phyloP scores from a whole-genome alignment of 2,329 filamentous ascomycete genomes.

The Diaporthe sp. region DNA sequence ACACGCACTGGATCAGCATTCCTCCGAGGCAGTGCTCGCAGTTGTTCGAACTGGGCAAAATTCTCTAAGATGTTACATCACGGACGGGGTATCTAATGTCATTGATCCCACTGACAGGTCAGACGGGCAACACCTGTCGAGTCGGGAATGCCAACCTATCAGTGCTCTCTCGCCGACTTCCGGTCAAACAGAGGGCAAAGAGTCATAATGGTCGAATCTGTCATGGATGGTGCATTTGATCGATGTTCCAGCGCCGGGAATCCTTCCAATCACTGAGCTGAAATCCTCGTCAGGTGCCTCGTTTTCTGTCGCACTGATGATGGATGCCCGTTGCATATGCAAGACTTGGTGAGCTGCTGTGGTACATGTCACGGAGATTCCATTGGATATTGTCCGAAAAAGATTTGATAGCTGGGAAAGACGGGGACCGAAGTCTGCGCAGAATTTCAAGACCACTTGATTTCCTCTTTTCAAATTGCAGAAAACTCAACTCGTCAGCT shows the following conservation, averaged over 20 bases:
- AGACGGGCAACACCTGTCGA: not conserved
- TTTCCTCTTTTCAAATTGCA: too few species aligned
- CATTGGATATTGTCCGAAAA: not conserved
- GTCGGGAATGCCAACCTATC: not conserved
- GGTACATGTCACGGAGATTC: not conserved
- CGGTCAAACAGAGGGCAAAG: not conserved
- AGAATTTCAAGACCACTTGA: not conserved
- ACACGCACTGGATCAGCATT: not conserved
- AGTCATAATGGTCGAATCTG: too few species aligned
- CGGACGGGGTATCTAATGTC: too few species aligned
- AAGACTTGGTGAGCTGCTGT: not conserved
- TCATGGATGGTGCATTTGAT: not conserved
- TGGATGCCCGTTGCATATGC: not conserved
- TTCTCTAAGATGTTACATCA: too few species aligned
- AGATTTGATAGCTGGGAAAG: accelerated
- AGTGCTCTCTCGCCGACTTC: too few species aligned
- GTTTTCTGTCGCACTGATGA: not conserved
- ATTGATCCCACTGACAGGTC: not conserved
- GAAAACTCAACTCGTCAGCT: too few species aligned
- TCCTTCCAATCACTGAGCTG: not conserved
- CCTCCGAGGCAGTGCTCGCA: too few species aligned
- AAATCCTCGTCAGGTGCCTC: not conserved
- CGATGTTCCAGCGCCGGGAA: not conserved
- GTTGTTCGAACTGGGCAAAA: accelerated
- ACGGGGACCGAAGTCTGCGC: too few species aligned